Base-by-base conservation (phyloP, 352 stramenopile species). In the Pythium apleroticum region DNA sequence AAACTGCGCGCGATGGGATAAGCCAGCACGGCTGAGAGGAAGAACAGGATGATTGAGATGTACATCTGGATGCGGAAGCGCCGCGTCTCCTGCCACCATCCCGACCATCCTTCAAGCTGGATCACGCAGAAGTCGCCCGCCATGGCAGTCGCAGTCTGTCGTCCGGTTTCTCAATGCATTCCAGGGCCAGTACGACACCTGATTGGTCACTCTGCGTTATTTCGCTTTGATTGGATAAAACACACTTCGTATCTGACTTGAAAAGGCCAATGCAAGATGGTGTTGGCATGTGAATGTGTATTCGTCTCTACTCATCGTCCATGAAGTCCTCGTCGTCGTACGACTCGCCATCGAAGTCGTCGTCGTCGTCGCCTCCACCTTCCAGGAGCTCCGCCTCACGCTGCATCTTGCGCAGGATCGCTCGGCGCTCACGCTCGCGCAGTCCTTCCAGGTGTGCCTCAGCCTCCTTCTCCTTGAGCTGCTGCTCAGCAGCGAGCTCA, bases 371-470 rank as follows among this genome's bases (percentile, higher is more conserved):
- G 7, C 69, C 80, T 7, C 54, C 67, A 25, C 73, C 80, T 17
- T 71, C 65, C 27, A 78, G 45, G n/a, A 57, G 74, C 31, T 89
- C 79, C 58, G 85, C 78, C 30, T 91, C 78, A 57, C 86, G 71
- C 52, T 80, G 55, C 24, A 76, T 24, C 53, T 88, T 89, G 65
- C 87, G 84, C 57, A 91, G 28, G 31, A 87, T 76, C 12, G 84
- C 78, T 43, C 87, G 86, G 55, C 87, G 84, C 37, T 96, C 84
- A 35, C 87, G 82, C 62, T 96, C 87, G 46, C 83, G 78, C 79
- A 96, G 84, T 22, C 74, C 78, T 27, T 88, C 82, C 22, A 89
- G 60, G 46, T 75, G 74, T 14, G 60, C 65, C 30, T 88, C 80
- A 37, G 86, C 75, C 53, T 86, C 76, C 30, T 78, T 79, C 50